These are phyloP conservation scores for Candida sp. DNA, from an alignment of 1,139 yeast genomes.

Conservation along the genomic window DNA sequence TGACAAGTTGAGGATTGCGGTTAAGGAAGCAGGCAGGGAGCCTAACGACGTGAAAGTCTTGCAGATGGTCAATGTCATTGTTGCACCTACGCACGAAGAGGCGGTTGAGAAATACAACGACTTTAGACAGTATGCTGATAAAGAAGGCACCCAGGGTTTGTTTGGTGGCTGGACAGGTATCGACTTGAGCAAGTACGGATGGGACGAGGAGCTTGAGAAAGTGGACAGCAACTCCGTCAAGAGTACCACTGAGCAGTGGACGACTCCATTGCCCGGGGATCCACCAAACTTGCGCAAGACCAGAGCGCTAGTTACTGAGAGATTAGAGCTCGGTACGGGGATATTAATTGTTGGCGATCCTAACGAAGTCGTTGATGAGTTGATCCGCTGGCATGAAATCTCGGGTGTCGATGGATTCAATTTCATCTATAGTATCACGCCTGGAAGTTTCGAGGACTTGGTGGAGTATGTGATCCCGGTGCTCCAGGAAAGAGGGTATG, in stretches of 20 bases:
- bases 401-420: constrained; percentile 28
- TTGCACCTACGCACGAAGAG: constrained; percentile 35
- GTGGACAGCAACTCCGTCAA: constrained; percentile 27
- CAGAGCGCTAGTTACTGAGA: constrained; percentile 22
- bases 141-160: constrained; percentile 36
- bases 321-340: constrained; percentile 25
- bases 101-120: constrained; percentile 30
- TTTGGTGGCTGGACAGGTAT: constrained; percentile 37
- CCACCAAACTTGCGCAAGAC: constrained; percentile 23
- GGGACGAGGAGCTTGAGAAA: constrained; percentile 27
- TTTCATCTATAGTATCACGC: constrained; percentile 24
- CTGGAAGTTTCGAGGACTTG: constrained; percentile 25
- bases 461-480: constrained; percentile 25
- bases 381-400: constrained; percentile 27
- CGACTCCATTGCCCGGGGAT: constrained; percentile 25
- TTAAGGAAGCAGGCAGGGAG: constrained; percentile 29
- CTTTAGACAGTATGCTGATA: constrained; percentile 28
- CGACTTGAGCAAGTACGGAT: constrained; percentile 28
- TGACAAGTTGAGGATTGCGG: constrained; percentile 25
- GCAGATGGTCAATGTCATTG: constrained; percentile 27
- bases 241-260: constrained; percentile 28
- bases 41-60: constrained; percentile 31
- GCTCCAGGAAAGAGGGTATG: constrained; percentile 23
- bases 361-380: constrained; percentile 25
- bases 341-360: constrained; percentile 24